These are phyloP conservation scores for Tuctoria greenei DNA, from an alignment of 176 grass and related monocot genomes.

Conservation along the genomic window DNA sequence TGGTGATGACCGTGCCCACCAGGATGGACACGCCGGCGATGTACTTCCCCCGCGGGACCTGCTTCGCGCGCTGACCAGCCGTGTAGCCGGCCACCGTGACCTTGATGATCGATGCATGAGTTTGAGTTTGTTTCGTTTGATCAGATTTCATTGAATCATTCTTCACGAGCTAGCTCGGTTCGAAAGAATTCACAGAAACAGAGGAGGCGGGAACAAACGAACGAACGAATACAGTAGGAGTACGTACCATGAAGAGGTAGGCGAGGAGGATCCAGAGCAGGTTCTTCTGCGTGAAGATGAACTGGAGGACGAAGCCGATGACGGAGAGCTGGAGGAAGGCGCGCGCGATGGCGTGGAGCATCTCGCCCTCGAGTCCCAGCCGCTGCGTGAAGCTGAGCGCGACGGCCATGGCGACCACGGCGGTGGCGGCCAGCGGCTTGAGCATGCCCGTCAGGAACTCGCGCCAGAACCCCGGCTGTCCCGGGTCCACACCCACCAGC, in stretches of 20 bases:
- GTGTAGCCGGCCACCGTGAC: no score
- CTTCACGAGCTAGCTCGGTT: no score
- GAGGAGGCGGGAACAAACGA: no score
- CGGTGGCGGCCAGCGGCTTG: constrained; percentile 62
- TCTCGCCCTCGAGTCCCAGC: constrained; percentile 73
- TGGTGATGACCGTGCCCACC: constrained; percentile 71
- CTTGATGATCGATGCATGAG: no score
- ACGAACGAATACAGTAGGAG: no score
- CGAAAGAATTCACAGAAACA: no score
- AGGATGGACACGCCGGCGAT: constrained; percentile 69
- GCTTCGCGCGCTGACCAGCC: constrained; percentile 61
- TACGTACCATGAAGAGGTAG: constrained; percentile 99
- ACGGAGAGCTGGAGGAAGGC: constrained; percentile 92
- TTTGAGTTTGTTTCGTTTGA: no score
- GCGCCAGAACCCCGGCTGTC: constrained; percentile 66
- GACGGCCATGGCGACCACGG: constrained; percentile 71
- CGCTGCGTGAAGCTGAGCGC: constrained; percentile 74
- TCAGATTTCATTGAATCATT: neutral
- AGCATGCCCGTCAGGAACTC: constrained; percentile 81
- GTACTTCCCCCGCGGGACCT: constrained; percentile 63
- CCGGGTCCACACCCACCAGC: constrained; percentile 58
- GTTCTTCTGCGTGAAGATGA: constrained; percentile 88
- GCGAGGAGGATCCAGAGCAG: constrained; percentile 79
- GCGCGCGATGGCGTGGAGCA: constrained; percentile 76
- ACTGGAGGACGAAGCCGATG: constrained; percentile 95